Evolutionary conservation across 1,139 yeast genomes (phyloP).

Genomic region (Saccharomyces hybrid): DNA sequence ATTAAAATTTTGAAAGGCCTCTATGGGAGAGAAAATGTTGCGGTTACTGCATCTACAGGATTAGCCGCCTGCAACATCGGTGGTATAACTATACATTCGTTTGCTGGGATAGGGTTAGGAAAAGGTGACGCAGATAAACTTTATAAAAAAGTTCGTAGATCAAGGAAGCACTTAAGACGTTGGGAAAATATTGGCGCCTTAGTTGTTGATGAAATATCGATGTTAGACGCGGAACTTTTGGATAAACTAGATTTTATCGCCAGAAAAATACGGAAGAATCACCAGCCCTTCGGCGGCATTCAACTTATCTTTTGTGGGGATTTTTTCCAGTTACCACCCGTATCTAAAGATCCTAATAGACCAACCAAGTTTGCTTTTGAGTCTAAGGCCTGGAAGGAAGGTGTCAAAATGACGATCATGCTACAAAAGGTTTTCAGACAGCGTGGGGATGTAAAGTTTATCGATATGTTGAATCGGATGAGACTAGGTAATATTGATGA

Average conservation of each 20-base stretch:
- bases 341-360: slow-evolving; percentile 35
- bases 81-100: slow-evolving; percentile 78
- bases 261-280: slow-evolving; percentile 41
- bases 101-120: slow-evolving; percentile 81
- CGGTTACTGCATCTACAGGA: slow-evolving; percentile 89
- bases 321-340: slow-evolving; percentile 88
- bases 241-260: slow-evolving; percentile 67
- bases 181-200: slow-evolving; percentile 62
- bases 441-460: slow-evolving; percentile 68
- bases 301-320: slow-evolving; percentile 83
- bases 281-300: slow-evolving; percentile 78
- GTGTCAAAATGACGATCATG: slow-evolving; percentile 59
- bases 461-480: slow-evolving; percentile 81
- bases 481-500: slow-evolving; percentile 62
- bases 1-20: slow-evolving; percentile 50
- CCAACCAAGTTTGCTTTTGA: slow-evolving; percentile 64
- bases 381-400: slow-evolving; percentile 60
- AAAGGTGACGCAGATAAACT: slow-evolving; percentile 39
- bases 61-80: slow-evolving; percentile 89
- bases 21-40: slow-evolving; percentile 49
- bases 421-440: slow-evolving; percentile 84
- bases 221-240: slow-evolving; percentile 72
- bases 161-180: slow-evolving; percentile 44
- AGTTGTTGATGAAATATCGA: slow-evolving; percentile 79
- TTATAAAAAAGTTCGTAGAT: slow-evolving; percentile 48